phyloP scores from a whole-genome alignment of 2,329 filamentous ascomycete genomes.

The Metarhizium album region DNA sequence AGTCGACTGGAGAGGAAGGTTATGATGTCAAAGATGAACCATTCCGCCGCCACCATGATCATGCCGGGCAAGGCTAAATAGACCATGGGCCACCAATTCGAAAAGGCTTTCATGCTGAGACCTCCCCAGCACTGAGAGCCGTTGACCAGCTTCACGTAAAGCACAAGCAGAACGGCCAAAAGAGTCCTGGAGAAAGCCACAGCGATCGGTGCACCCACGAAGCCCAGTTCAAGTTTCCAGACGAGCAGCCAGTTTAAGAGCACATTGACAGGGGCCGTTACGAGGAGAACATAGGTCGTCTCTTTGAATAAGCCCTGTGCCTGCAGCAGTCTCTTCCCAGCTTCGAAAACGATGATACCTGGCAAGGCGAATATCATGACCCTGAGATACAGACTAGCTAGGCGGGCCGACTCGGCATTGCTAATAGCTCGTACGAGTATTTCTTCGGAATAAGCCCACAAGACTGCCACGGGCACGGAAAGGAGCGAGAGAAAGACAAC shows the following conservation, averaged over 20 bases:
- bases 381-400: conserved; percentile 61
- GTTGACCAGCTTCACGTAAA: conserved; percentile 61
- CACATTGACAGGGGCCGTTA: conserved; percentile 64
- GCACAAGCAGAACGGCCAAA: conserved; percentile 58
- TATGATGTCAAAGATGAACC: conserved; percentile 78
- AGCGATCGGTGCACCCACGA: conserved; percentile 68
- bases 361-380: conserved; percentile 60
- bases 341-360: conserved; percentile 63
- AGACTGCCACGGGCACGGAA: conserved; percentile 56
- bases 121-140: conserved; percentile 73
- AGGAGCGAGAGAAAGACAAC: conserved; percentile 60
- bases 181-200: conserved; percentile 66
- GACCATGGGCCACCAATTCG: conserved; percentile 71
- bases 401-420: conserved; percentile 44
- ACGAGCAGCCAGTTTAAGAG: conserved; percentile 67
- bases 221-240: conserved; percentile 42
- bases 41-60: conserved; percentile 85
- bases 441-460: conserved; percentile 57
- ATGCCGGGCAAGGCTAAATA: conserved; percentile 75
- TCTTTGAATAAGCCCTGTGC: conserved; percentile 69
- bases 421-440: conserved; percentile 39
- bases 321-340: conserved; percentile 66
- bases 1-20: conserved; percentile 69
- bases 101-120: conserved; percentile 54
- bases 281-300: conserved; percentile 60